These are phyloP conservation scores for Diaporthe batatas DNA, from an alignment of 2,329 filamentous ascomycete genomes.

Conservation along the genomic window DNA sequence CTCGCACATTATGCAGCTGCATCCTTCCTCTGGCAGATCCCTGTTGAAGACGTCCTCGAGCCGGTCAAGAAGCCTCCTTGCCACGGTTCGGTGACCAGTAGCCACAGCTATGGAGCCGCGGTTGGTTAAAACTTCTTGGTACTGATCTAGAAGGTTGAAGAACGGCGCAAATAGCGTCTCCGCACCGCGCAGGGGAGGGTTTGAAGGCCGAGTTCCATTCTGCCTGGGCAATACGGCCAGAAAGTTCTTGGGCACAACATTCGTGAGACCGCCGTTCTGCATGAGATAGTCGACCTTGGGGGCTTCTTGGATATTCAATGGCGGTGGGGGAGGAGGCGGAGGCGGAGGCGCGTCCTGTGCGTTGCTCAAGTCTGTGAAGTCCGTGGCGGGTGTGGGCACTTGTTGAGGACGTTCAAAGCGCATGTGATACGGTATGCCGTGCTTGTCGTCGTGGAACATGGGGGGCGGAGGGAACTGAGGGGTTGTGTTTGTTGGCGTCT, in stretches of 20 bases:
- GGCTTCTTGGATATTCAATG: constrained; percentile 76
- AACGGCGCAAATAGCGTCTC: constrained; percentile 86
- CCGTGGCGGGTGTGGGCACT: constrained; percentile 56
- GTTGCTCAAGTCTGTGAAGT: constrained; percentile 57
- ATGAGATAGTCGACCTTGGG: constrained; percentile 93
- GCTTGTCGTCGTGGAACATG: constrained; percentile 57
- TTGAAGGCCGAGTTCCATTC: constrained; percentile 70
- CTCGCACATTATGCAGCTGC: constrained; percentile 86
- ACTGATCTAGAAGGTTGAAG: constrained; percentile 86
- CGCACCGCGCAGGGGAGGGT: constrained; percentile 75
- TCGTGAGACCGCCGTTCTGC: constrained; percentile 85
- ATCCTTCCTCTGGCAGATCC: constrained; percentile 89
- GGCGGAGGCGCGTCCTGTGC: constrained; percentile 58
- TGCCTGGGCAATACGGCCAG: constrained; percentile 73
- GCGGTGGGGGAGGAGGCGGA: constrained; percentile 80
- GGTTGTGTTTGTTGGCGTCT: constrained; percentile 68
- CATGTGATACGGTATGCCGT: constrained; percentile 51
- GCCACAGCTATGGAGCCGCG: constrained; percentile 94
- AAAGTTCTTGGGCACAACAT: constrained; percentile 79
- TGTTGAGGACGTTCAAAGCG: constrained; percentile 56
- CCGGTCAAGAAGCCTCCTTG: constrained; percentile 87
- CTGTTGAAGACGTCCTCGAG: constrained; percentile 95
- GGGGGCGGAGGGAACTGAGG: constrained; percentile 63
- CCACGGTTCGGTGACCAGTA: constrained; percentile 95
- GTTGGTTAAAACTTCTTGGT: constrained; percentile 82